Conservation (phyloP, 2,329 filamentous ascomycete species). For the Monosporascus ibericus region DNA sequence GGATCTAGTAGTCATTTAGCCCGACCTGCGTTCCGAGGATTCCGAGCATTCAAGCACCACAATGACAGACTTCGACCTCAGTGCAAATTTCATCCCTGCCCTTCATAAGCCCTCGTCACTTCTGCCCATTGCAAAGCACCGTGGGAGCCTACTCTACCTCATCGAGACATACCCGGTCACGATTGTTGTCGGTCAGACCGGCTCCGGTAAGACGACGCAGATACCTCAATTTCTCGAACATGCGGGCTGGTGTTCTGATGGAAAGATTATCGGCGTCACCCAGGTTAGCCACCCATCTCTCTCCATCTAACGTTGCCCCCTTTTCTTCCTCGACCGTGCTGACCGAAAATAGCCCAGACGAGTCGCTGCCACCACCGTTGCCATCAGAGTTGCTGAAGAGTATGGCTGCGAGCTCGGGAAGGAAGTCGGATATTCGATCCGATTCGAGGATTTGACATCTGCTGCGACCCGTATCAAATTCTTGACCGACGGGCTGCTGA, state of each 20-base stretch:
- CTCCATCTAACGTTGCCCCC: background rate
- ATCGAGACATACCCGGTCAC: conserved; percentile 80
- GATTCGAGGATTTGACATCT: conserved; percentile 87
- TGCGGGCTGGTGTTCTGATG: conserved; percentile 81
- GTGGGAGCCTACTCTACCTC: conserved; percentile 73
- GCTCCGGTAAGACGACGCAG: conserved; percentile 93
- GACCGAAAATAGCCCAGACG: conserved; percentile 61
- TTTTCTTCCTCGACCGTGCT: conserved; percentile 2
- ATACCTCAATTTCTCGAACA: conserved; percentile 86
- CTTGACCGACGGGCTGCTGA: conserved; percentile 83
- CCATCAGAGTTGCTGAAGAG: conserved; percentile 83
- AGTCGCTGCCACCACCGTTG: conserved; percentile 87
- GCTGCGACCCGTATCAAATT: conserved; percentile 86
- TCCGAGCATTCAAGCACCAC: conserved; percentile 1
- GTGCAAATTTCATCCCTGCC: conserved; percentile 64
- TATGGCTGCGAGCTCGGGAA: conserved; percentile 80
- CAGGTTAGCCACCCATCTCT: conserved; percentile 58
- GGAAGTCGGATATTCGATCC: conserved; percentile 88
- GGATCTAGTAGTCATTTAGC: background rate
- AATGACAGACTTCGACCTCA: conserved; percentile 53
- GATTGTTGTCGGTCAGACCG: conserved; percentile 88
- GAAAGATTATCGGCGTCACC: conserved; percentile 79
- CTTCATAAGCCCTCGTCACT: conserved; percentile 80
- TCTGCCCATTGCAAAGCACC: conserved; percentile 81
- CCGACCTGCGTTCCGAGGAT: conserved; percentile 4